Evolutionary conservation across 305 asterid genomes (phyloP).

Genomic region (Fraxinus platypoda): DNA sequence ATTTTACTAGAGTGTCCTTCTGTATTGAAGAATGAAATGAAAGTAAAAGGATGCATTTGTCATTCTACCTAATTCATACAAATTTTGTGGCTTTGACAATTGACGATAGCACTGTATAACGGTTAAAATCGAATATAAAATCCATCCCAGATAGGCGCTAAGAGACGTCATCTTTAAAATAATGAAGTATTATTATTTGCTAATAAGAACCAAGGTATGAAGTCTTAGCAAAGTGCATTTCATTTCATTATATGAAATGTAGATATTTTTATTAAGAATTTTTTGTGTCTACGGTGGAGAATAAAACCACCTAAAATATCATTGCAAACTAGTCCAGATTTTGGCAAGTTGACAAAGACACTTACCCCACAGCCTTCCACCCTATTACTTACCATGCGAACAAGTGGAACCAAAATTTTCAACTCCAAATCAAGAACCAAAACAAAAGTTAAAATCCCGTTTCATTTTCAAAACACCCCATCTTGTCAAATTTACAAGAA

Average conservation of each 20-base stretch:
- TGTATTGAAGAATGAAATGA: neutral
- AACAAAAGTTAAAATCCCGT: neutral
- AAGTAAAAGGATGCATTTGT: neutral
- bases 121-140: neutral
- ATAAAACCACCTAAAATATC: conserved; percentile 6
- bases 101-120: neutral
- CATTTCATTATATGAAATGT: neutral
- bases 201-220: neutral
- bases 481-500: neutral
- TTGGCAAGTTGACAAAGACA: conserved; percentile 25
- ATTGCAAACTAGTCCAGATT: conserved; percentile 9
- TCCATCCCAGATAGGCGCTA: neutral
- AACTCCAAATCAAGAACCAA: neutral
- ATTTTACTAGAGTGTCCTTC: too few relatives aligned
- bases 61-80: neutral
- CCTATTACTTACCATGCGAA: neutral
- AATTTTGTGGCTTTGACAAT: neutral
- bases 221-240: neutral
- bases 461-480: neutral
- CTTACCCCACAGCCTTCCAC: neutral
- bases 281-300: neutral
- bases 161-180: neutral
- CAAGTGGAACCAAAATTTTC: neutral
- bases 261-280: neutral
- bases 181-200: neutral